Base-by-base conservation (phyloP, 306 rosid genomes). In the Purshia tridentata region DNA sequence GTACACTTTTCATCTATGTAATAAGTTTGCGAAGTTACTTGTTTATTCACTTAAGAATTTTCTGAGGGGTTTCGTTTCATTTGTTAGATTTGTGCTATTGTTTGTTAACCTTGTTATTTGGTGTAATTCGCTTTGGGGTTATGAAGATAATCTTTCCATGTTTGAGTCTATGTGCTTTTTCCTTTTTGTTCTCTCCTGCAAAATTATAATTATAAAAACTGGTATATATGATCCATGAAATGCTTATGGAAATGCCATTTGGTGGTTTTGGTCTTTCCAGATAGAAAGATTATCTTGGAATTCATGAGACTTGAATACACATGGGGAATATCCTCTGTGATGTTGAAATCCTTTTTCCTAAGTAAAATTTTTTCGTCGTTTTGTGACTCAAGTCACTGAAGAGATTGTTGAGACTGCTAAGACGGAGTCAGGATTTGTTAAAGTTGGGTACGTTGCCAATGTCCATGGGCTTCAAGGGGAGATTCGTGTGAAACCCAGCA, bases 391-490 rank as follows among this genome's bases (percentile, higher is more conserved):
- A 86, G 90, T 82, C 50, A 67, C 83, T 47, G 74, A 83, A 37
- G 88, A 81, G 76, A 72, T 76, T 66, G 59, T 74, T 58, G 92
- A 89, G 70, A 78, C 77, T 66, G 78, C 70, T 57, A 41, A 69
- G 59, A 29, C 65, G 18, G 85, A 72, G 72, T 75, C 60, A 4
- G 80, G 80, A 37, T 89, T 86, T 41, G 77, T 91, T 70, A 88
- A 88, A 48, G 84, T 94, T 77, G 99, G 97, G 45, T 87, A 94
- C 40, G 54, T 94, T 69, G 61, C 88, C 8, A 86, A 87, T 63
- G 89, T 86, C 78, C 98, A 94, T 19, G 97, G 98, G 65, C 80
- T 87, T 77, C 80, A 85, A 48, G 99, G 99, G 66, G 88, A 91
- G 80, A 48, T 87, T 73, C 91, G 97, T 58, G 93, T 91, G 52